These are phyloP conservation scores for Lasiosphaeria hispida DNA, from an alignment of 495 filamentous ascomycete genomes.

Conservation along the genomic window DNA sequence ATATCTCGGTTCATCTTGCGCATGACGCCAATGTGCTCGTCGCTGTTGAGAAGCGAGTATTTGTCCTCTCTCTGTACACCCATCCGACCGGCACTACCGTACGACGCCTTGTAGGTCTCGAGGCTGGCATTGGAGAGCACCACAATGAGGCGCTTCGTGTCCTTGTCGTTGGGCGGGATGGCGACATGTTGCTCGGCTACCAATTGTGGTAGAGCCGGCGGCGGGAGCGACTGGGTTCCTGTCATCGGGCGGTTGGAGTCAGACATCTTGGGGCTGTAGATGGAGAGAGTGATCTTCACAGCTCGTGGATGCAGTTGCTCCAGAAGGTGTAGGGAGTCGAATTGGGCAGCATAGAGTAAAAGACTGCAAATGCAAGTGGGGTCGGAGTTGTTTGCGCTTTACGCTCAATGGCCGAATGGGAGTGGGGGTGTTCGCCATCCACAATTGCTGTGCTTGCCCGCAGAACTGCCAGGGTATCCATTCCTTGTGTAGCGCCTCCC, in stretches of 20 bases:
- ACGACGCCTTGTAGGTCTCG: slow-evolving; percentile 89
- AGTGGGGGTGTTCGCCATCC: background rate
- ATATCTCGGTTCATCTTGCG: slow-evolving; percentile 99
- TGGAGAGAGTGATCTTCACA: background rate
- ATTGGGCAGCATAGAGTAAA: background rate
- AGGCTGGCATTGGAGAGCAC: slow-evolving; percentile 96
- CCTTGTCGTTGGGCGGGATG: slow-evolving; percentile 81
- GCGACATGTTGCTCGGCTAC: slow-evolving; percentile 89
- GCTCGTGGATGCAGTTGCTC: background rate
- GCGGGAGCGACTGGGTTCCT: slow-evolving; percentile 89
- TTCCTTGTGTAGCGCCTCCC: too few relatives aligned
- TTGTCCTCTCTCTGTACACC: slow-evolving; percentile 80
- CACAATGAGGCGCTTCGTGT: slow-evolving; percentile 86
- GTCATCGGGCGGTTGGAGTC: slow-evolving; percentile 24
- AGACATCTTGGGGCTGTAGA: slow-evolving; percentile 18
- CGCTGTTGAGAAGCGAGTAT: slow-evolving; percentile 93
- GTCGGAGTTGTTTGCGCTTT: background rate
- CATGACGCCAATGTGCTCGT: slow-evolving; percentile 98
- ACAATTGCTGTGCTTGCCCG: too few relatives aligned
- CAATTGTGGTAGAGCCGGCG: slow-evolving; percentile 82
- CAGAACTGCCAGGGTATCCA: too few relatives aligned
- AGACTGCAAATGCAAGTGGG: slow-evolving; percentile 10
- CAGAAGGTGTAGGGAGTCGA: too few relatives aligned
- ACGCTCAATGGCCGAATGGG: background rate
- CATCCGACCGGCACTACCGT: slow-evolving; percentile 59